Conservation (phyloP, 495 filamentous ascomycete species). For the Parmelia sp. region DNA sequence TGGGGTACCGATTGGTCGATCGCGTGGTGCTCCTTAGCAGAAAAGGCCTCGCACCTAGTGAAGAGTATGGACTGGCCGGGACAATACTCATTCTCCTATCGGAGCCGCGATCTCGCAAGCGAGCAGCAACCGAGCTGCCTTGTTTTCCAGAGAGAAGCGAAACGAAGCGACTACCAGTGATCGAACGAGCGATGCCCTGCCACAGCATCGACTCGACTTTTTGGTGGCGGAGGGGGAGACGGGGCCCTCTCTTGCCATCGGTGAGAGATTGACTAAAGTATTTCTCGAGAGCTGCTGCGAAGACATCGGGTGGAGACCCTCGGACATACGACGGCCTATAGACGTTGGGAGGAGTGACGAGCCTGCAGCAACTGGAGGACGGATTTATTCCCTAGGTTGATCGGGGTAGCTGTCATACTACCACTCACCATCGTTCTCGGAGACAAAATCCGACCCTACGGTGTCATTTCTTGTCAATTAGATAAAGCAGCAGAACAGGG, state of each 20-base stretch:
- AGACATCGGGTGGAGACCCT: not conserved
- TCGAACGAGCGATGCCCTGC: not conserved
- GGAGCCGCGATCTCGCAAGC: not conserved
- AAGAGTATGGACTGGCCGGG: too few species aligned
- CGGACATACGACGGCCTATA: not conserved
- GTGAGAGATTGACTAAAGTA: not conserved
- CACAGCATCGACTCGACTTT: not conserved
- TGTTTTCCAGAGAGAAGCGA: not conserved
- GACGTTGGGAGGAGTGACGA: not conserved
- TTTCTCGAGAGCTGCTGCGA: not conserved
- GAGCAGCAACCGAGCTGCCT: not conserved
- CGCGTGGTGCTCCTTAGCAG: not conserved
- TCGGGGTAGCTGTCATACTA: slow-evolving; percentile 8
- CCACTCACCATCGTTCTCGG: slow-evolving; percentile 5
- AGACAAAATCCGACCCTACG: slow-evolving; percentile 13
- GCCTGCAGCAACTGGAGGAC: slow-evolving; percentile 1
- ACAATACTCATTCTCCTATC: not conserved
- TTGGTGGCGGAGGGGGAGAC: not conserved
- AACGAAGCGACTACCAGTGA: not conserved
- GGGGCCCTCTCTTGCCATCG: not conserved
- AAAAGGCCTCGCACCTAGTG: not conserved
- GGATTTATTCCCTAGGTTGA: not conserved
- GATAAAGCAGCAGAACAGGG: slow-evolving; percentile 2
- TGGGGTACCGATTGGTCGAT: not conserved
- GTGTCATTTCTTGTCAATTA: slow-evolving; percentile 3